Evolutionary conservation across 768 basidiomycete genomes (phyloP).

Genomic region (Amanita exitialis): DNA sequence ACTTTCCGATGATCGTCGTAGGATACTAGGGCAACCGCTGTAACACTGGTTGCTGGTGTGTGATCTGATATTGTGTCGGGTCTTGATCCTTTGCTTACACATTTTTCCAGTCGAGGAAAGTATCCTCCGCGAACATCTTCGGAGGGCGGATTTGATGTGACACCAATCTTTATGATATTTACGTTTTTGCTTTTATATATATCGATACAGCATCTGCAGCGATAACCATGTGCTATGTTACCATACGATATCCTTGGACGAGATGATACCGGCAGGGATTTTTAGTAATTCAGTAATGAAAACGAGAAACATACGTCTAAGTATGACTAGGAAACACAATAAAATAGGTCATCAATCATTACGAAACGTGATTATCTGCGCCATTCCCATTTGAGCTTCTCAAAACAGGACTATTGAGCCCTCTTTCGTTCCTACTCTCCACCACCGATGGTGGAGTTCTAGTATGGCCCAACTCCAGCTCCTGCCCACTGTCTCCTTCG

Average conservation of each 20-base stretch:
- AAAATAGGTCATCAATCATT: background rate
- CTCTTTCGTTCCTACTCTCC: slow-evolving; percentile 49
- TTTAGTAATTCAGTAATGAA: background rate
- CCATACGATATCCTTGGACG: slow-evolving; percentile 1
- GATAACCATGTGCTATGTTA: background rate
- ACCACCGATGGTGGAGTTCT: background rate
- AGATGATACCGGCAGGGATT: background rate
- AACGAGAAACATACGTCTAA: background rate
- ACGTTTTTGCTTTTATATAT: background rate
- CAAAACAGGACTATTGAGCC: slow-evolving; percentile 54
- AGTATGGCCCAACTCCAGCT: slow-evolving; percentile 31
- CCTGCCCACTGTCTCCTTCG: slow-evolving; percentile 26
- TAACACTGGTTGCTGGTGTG: slow-evolving; percentile 59
- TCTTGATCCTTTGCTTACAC: background rate
- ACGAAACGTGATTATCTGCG: slow-evolving; percentile 12
- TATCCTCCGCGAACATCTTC: slow-evolving; percentile 62
- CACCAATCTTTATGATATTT: slow-evolving; percentile 6
- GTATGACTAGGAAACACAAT: background rate
- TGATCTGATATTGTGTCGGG: slow-evolving; percentile 8
- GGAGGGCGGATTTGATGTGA: slow-evolving; percentile 61
- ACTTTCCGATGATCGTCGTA: slow-evolving; percentile 16
- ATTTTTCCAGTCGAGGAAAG: slow-evolving; percentile 49
- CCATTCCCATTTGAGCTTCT: slow-evolving; percentile 20
- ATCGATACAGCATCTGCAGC: too few species aligned
- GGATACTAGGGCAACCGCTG: slow-evolving; percentile 70